Conservation (phyloP, 2,329 filamentous ascomycete species). For the Trichophaea hybrida region DNA sequence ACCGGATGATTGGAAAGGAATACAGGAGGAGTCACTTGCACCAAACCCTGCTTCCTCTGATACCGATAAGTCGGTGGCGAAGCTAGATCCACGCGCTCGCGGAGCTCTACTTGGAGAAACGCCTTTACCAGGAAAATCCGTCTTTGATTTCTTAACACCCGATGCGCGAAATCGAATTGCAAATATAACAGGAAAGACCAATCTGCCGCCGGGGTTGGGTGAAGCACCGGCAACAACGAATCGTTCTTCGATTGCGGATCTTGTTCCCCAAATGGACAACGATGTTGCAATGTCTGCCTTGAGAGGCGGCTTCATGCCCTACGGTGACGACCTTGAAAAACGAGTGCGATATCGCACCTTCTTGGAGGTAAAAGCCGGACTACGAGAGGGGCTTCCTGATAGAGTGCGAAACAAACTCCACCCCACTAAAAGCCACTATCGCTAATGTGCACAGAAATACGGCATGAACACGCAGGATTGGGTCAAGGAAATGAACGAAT, state of each 20-base stretch:
- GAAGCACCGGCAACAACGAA: slow-evolving; percentile 42
- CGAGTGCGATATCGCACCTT: slow-evolving; percentile 67
- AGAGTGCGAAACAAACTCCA: slow-evolving; percentile 29
- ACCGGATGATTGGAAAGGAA: slow-evolving; percentile 51
- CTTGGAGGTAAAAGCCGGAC: slow-evolving; percentile 60
- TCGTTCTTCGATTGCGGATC: slow-evolving; percentile 22
- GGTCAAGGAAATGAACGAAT: slow-evolving; percentile 65
- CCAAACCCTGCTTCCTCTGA: background rate
- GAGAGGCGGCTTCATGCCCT: slow-evolving; percentile 58
- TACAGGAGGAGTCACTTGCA: background rate
- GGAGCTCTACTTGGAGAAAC: slow-evolving; percentile 70
- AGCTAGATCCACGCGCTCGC: slow-evolving; percentile 57
- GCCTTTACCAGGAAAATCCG: slow-evolving; percentile 73
- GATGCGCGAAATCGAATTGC: slow-evolving; percentile 64
- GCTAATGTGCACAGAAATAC: slow-evolving; percentile 26
- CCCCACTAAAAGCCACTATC: background rate
- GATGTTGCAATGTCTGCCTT: slow-evolving; percentile 35
- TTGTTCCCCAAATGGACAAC: slow-evolving; percentile 35
- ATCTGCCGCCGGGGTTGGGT: slow-evolving; percentile 63
- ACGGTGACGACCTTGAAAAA: slow-evolving; percentile 68
- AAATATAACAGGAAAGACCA: slow-evolving; percentile 55
- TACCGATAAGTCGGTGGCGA: slow-evolving; percentile 28
- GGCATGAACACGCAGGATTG: slow-evolving; percentile 54
- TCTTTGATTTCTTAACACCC: slow-evolving; percentile 82
- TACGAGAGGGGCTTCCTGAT: slow-evolving; percentile 44